Evolutionary conservation across 768 basidiomycete species (phyloP), one percentile per base, ranked within the genome.

Genomic region (Pleurotus salmoneostramineus): DNA sequence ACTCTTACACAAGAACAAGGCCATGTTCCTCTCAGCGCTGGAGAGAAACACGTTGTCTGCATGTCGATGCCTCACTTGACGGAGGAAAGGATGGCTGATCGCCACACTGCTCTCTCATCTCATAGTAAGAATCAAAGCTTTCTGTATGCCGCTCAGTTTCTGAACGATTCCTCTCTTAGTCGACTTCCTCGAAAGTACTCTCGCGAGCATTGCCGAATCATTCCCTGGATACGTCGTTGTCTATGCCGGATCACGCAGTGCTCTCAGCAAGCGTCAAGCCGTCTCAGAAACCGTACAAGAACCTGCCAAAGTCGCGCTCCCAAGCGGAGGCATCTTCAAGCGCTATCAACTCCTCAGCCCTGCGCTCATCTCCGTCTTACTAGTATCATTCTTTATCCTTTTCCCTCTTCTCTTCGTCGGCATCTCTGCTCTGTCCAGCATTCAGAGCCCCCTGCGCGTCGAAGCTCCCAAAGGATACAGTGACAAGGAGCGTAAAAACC

Each of bases 321-420:
- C 78, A 5, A 66, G 72, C 6, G 83, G 80, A 21, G 87, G 89
- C 7, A 84, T 92, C 56, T 78, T 93, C 31, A 79, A 84, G 60
- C 82, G 77, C 35, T 92, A 91, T 69, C 89, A 91, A 66, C 78
- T 91, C 47, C 81, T 93, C 49, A 90, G 89, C 0, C 88, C 91
- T 1, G 87, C 79, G 0, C 77, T 93, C 49, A 89, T 93, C 69
- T 79, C 77, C 3, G 68, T 77, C 5, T 78, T 93, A 14, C 77
- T 92, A 50, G 70, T 92, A 46, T 72, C 73, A 0, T 74, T 92
- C 65, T 88, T 91, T 68, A 65, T 91, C 50, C 73, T 90, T 10
- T 65, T 93, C 21, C 89, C 93, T 0, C 69, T 88, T 48, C 66
- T 90, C 8, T 72, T 85, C 66, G 56, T 88, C 40, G 87, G 87